Evolutionary conservation across 1,284 basidiomycete species (phyloP), one percentile per base, ranked within the genome.

Genomic region (Ceratobasidium sp.): DNA sequence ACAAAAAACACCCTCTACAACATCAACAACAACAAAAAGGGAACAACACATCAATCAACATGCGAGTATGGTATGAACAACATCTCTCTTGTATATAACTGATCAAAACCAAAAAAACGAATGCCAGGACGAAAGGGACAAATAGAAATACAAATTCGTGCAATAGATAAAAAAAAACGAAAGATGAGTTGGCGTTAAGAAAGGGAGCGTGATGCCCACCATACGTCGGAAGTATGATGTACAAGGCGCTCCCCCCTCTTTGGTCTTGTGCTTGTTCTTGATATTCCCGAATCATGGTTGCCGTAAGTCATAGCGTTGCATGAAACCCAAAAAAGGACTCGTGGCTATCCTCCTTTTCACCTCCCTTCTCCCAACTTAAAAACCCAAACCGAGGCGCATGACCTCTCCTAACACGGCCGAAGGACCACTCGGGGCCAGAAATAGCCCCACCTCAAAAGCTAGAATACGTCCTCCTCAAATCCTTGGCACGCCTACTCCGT

Each of bases 201-300:
- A 56, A 52, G 54, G 13, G 54, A 69, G 67, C 67, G 67, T 69
- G 67, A 69, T 54, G 67, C 52, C 67, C 67, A 69, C 67, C 67
- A 69, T 6, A 17, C 28, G 15, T 15, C 15, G 20, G 23, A 26
- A 42, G 61, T 23, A 52, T 69, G 67, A 52, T 69, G 67, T 69
- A 17, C 67, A 69, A 69, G 67, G n/a, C 67, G 67, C 67, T 56
- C 54, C 3, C n/a, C 40, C 26, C 10, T 23, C 33, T 59, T 33
- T n/a, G n/a, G n/a, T n/a, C n/a, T n/a, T n/a, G n/a, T n/a, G n/a
- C n/a, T n/a, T n/a, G n/a, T n/a, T n/a, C n/a, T n/a, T n/a, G n/a
- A n/a, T n/a, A n/a, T n/a, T n/a, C n/a, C n/a, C n/a, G n/a, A n/a
- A n/a, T n/a, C n/a, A n/a, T n/a, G n/a, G n/a, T n/a, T n/a, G n/a